A percentile compares a stretch with the other conserved stretches of the same genome.
Evolutionary conservation across 305 asterid genomes (phyloP).

Genomic region (Fraxinus floribunda): DNA sequence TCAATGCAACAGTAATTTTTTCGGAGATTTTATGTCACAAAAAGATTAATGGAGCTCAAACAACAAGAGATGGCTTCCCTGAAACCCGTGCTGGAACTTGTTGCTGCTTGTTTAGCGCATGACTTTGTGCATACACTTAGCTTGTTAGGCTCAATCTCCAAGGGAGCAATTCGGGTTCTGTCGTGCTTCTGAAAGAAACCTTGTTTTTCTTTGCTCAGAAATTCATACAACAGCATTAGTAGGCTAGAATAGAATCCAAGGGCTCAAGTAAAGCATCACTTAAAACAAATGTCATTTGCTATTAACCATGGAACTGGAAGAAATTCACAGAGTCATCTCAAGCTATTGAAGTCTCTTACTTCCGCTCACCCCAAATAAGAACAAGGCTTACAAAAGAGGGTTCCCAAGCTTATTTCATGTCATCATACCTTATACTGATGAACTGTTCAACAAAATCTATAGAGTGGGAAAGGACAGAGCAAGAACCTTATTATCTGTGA

Average conservation of each 20-base stretch:
- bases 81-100: background rate
- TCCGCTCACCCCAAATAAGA: background rate
- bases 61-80: background rate
- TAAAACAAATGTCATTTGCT: background rate
- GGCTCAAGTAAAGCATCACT: background rate
- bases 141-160: background rate
- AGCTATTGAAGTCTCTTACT: background rate
- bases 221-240: background rate
- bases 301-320: background rate
- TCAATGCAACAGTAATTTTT: background rate
- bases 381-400: background rate
- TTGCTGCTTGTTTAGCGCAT: background rate
- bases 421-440: background rate
- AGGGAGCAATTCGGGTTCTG: background rate
- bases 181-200: background rate
- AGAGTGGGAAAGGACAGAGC: background rate
- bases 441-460: background rate
- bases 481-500: background rate
- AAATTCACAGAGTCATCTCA: background rate
- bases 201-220: background rate
- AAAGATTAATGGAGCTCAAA: background rate
- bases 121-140: background rate
- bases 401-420: slow-evolving; percentile 2
- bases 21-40: background rate
- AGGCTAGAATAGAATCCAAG: background rate